phyloP scores from a whole-genome alignment of 1,139 yeast species.

The Saccharomyces pastorianus region DNA sequence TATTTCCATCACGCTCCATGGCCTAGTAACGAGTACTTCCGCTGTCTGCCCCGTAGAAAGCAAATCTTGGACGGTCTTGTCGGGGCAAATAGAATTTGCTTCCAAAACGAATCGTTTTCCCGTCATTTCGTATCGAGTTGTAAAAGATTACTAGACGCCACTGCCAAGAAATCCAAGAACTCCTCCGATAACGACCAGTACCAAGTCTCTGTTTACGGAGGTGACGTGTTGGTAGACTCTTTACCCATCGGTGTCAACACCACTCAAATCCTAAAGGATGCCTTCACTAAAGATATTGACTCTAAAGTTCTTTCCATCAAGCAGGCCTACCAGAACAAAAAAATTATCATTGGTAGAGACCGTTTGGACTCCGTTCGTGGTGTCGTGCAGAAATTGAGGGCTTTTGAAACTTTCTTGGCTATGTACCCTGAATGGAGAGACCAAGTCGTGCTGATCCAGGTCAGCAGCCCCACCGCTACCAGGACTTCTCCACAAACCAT shows the following conservation, averaged over 20 bases:
- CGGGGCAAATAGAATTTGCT: constrained; percentile 79
- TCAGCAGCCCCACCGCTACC: constrained; percentile 56
- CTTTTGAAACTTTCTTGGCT: constrained; percentile 72
- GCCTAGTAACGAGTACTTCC: constrained; percentile 92
- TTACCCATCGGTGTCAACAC: constrained; percentile 85
- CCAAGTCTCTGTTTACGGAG: constrained; percentile 64
- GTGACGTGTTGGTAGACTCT: constrained; percentile 62
- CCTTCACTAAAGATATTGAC: constrained; percentile 40
- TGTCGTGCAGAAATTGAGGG: constrained; percentile 72
- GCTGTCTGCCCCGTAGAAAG: constrained; percentile 76
- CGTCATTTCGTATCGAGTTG: constrained; percentile 89
- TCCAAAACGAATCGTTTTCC: constrained; percentile 79
- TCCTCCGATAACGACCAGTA: constrained; percentile 25
- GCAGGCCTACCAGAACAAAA: constrained; percentile 63
- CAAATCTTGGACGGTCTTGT: constrained; percentile 82
- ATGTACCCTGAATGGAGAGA: constrained; percentile 91
- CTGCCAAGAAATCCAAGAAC: constrained; percentile 35
- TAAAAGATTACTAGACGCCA: constrained; percentile 68
- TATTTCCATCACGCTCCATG: constrained; percentile 83
- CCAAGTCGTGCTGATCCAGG: constrained; percentile 83
- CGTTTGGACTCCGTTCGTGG: constrained; percentile 75
- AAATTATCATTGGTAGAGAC: constrained; percentile 77
- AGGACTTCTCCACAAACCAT: constrained; percentile 25
- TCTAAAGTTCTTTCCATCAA: constrained; percentile 46
- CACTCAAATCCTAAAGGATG: constrained; percentile 50